Conservation (phyloP, 768 basidiomycete genomes). For the Hericium erinaceus region DNA sequence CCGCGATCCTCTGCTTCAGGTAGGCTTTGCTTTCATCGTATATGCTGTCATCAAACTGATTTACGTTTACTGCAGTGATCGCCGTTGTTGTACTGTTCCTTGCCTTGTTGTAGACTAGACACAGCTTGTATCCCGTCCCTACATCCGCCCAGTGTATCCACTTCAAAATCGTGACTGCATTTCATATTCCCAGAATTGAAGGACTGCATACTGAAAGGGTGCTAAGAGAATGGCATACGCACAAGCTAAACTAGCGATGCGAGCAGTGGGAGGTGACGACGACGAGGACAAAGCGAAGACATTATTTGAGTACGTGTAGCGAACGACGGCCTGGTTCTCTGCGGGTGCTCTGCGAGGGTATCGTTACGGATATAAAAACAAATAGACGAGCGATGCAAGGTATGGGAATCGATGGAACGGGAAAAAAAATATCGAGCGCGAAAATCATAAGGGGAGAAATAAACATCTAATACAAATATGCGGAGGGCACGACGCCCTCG, state of each 20-base stretch:
- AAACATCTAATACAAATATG: conserved; percentile 67
- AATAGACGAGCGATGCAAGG: conserved; percentile 5
- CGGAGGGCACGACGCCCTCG: conserved; percentile 87
- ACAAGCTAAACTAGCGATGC: conserved; percentile 1
- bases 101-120: conserved; percentile 8
- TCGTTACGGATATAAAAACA: conserved; percentile 16
- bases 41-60: neutral
- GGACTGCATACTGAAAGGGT: conserved; percentile 6
- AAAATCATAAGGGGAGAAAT: conserved; percentile 4
- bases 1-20: conserved; percentile 63
- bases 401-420: conserved; percentile 1
- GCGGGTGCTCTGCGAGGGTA: conserved; percentile 4
- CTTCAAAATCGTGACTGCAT: neutral
- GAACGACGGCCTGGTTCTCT: conserved; percentile 2
- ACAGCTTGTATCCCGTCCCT: neutral
- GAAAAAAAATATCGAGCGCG: neutral
- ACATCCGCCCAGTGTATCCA: neutral
- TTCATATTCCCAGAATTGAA: conserved; percentile 8
- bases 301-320: conserved; percentile 10
- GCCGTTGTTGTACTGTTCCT: conserved; percentile 1
- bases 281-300: conserved; percentile 7
- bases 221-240: conserved; percentile 11
- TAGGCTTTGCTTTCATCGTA: conserved; percentile 12
- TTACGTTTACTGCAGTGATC: neutral
- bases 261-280: conserved; percentile 12